Evolutionary conservation across 2,329 filamentous ascomycete species (phyloP).

Genomic region (Didymella exigua): DNA sequence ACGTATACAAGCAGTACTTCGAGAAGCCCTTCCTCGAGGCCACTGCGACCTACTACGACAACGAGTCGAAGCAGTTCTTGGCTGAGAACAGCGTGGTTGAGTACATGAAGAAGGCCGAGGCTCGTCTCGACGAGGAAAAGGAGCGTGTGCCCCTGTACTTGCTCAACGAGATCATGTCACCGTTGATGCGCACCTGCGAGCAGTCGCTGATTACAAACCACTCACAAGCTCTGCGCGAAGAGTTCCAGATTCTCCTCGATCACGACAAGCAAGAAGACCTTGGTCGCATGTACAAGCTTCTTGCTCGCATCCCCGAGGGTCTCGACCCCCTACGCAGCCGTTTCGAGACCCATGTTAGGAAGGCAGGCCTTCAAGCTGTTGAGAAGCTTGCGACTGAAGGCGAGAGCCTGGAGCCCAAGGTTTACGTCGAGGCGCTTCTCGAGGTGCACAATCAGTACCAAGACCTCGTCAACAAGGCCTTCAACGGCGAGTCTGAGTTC

Average conservation of each 20-base stretch:
- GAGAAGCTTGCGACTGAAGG: slow-evolving; percentile 88
- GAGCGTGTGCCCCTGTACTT: slow-evolving; percentile 91
- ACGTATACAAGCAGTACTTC: slow-evolving; percentile 92
- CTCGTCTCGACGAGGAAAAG: slow-evolving; percentile 88
- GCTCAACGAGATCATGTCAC: slow-evolving; percentile 83
- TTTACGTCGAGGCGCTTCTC: slow-evolving; percentile 92
- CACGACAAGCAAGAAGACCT: slow-evolving; percentile 96
- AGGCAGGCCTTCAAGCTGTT: slow-evolving; percentile 84
- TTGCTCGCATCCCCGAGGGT: slow-evolving; percentile 87
- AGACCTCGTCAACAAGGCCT: slow-evolving; percentile 86
- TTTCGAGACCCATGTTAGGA: slow-evolving; percentile 92
- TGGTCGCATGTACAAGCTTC: slow-evolving; percentile 91
- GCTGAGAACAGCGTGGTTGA: slow-evolving; percentile 97
- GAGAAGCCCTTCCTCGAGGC: slow-evolving; percentile 89
- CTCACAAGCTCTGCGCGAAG: slow-evolving; percentile 82
- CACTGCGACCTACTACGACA: slow-evolving; percentile 84
- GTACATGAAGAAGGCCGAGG: slow-evolving; percentile 99
- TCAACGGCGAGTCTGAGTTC: slow-evolving; percentile 95
- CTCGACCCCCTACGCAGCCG: slow-evolving; percentile 83
- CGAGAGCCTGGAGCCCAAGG: slow-evolving; percentile 91
- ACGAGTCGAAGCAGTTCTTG: slow-evolving; percentile 92
- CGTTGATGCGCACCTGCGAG: slow-evolving; percentile 86
- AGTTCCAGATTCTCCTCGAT: slow-evolving; percentile 92
- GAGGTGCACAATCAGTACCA: slow-evolving; percentile 95
- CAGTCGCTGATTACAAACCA: slow-evolving; percentile 89